Conservation (phyloP, 257 asterid species). For the Cordia subcordata region DNA sequence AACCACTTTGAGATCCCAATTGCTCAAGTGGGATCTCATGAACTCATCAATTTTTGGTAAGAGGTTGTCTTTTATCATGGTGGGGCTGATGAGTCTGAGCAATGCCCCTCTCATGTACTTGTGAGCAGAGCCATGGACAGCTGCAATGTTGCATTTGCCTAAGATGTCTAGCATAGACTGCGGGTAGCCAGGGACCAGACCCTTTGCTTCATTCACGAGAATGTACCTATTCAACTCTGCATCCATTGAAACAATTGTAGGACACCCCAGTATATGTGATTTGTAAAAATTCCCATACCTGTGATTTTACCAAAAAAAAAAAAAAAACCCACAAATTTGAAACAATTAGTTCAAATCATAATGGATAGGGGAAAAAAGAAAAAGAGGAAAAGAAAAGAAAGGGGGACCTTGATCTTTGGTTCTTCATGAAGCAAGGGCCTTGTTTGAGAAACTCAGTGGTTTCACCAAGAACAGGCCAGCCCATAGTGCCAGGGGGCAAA, state of each 20-base stretch:
- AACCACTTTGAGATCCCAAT: slow-evolving; percentile 47
- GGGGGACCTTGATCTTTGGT: slow-evolving; percentile 79
- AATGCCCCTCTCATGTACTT: slow-evolving; percentile 55
- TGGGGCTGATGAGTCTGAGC: slow-evolving; percentile 56
- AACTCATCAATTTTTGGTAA: slow-evolving; percentile 46
- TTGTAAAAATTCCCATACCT: slow-evolving; percentile 81
- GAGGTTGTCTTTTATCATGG: slow-evolving; percentile 41
- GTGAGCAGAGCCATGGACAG: slow-evolving; percentile 63
- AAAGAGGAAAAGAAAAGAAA: too few species aligned
- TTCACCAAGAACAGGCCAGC: slow-evolving; percentile 98
- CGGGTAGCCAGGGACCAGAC: slow-evolving; percentile 85
- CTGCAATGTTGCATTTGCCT: slow-evolving; percentile 65
- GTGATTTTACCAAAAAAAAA: not conserved
- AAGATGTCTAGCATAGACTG: slow-evolving; percentile 79
- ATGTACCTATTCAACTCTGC: slow-evolving; percentile 69
- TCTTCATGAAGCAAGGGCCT: slow-evolving; percentile 91
- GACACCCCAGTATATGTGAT: slow-evolving; percentile 81
- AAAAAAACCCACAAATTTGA: not conserved
- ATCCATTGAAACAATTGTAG: slow-evolving; percentile 80
- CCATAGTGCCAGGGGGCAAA: slow-evolving; percentile 98
- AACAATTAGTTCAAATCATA: too few species aligned
- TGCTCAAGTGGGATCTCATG: slow-evolving; percentile 43
- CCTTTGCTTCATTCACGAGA: slow-evolving; percentile 64
- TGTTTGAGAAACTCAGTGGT: slow-evolving; percentile 93
- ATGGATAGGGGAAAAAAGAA: too few species aligned